Base-by-base conservation (phyloP, 2,329 filamentous ascomycete species). In the Akanthomyces muscarius region DNA sequence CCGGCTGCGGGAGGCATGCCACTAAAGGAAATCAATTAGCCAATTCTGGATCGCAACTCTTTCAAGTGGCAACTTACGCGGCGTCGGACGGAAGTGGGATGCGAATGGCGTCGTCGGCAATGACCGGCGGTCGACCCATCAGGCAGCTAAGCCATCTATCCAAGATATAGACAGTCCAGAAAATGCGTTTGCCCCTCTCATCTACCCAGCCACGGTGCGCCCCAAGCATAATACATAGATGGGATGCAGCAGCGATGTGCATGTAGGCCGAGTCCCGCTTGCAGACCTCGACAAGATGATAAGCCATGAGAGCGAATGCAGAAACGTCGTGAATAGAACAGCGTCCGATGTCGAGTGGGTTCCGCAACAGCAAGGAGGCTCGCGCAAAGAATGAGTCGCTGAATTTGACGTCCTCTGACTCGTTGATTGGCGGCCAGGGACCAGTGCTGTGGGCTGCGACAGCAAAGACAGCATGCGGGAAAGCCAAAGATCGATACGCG, bases 121-220 rank as follows among this genome's bases (percentile, higher is more conserved):
- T 77, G 2, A 75, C 74, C 0, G 80, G 77, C 1, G 81, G 80
- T 16, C 81, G 75, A 5, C 81, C 81, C 73, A 81, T 80, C 5
- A 83, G 71, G 62, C 78, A 81, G 64, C 80, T 78, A 48, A 83
- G 65, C 71, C 73, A 82, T 52, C 80, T 74, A 65, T 83, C 80
- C 16, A 83, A 69, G n/a, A 80, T 74, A 62, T 81, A 83, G 2
- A 83, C 72, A 0, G 80, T 83, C 81, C 81, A 83, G 61, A 83
- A 83, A 6, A 79, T 72, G 42, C 81, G 72, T 66, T 79, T 81
- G 1, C 75, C 76, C 25, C 69, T 69, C 66, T 83, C 80, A 48
- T 80, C 75, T 3, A 75, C 70, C 66, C 73, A 76, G 4, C 78
- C 79, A 16, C 76, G 71, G 65, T 83, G 78, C 1, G 79, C 73